Base-by-base conservation (phyloP, 140 eudicot species). In the Erigeron philadelphicus region DNA sequence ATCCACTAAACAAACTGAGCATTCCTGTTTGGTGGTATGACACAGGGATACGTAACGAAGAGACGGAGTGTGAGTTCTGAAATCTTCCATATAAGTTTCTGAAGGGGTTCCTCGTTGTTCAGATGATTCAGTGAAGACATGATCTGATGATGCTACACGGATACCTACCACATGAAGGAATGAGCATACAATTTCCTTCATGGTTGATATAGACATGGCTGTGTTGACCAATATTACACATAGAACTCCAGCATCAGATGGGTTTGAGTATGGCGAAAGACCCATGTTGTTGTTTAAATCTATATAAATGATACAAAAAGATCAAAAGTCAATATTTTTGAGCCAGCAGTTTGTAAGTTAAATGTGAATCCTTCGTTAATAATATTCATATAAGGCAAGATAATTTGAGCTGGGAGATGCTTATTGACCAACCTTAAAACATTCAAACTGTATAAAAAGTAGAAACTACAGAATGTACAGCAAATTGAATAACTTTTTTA, bases 241-340 rank as follows among this genome's bases (percentile, higher is more conserved):
- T 19, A 89, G 76, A 18, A 86, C 78, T 48, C 96, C 96, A 0
- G 87, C 96, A 53, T 89, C 95, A 11, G 91, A 76, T 44, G 96
- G 95, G 49, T 80, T 69, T 44, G 84, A 85, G 75, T 84, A 86
- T 42, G 86, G 72, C 12, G 95, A 84, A 31, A 89, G 89, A 35
- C 95, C 96, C 96, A 89, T 89, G 10, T 72, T 57, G 67, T 42
- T 46, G 49, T 19, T 49, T 72, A 35, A 31, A 70, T 79, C 82
- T 81, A 61, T 40, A 9, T 19, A 70, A 47, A 63, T 44, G 5
- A 53, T 25, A 15, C 63, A 73, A 1, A 53, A 0, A 73, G n/a
- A 16, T 71, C 16, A 18, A 68, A 52, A 40, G 25, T 61, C 25
- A 13, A 35, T 9, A 13, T 67, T n/a, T 1, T 60, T 60, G 10